Conservation (phyloP, 192 early-diverging fungal species). For the Podila minutissima region DNA sequence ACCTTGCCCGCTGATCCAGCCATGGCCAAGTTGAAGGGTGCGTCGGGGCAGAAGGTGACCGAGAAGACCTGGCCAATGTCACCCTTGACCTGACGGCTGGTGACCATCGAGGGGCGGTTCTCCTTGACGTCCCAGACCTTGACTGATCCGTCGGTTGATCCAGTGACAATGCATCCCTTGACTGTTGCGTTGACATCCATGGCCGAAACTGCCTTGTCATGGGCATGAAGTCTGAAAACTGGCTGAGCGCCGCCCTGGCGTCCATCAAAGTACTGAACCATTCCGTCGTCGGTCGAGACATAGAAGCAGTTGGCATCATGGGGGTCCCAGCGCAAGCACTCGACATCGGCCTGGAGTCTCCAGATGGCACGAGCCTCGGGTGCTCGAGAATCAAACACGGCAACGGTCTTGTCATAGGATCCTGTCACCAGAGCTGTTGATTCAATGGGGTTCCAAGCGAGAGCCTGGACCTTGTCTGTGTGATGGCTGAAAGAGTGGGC, state of each 20-base stretch:
- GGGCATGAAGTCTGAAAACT: conserved; percentile 92
- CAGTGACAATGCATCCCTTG: conserved; percentile 90
- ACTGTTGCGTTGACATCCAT: conserved; percentile 86
- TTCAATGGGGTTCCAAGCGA: conserved; percentile 92
- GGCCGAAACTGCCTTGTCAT: conserved; percentile 88
- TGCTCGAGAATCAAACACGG: conserved; percentile 92
- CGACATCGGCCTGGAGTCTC: conserved; percentile 86
- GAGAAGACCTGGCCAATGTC: conserved; percentile 83
- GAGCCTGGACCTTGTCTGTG: conserved; percentile 88
- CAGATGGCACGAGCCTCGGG: conserved; percentile 77
- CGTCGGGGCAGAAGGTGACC: conserved; percentile 88
- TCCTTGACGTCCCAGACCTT: conserved; percentile 94
- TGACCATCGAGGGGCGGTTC: conserved; percentile 81
- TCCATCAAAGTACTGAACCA: conserved; percentile 92
- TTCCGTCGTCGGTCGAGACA: conserved; percentile 91
- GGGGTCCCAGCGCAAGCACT: conserved; percentile 92
- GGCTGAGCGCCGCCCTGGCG: conserved; percentile 57
- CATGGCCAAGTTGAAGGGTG: conserved; percentile 88
- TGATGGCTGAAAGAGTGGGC: conserved; percentile 88
- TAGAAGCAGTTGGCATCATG: conserved; percentile 81
- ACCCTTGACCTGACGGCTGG: conserved; percentile 67
- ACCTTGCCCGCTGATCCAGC: conserved; percentile 92
- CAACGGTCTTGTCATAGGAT: conserved; percentile 89
- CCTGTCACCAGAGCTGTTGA: conserved; percentile 90
- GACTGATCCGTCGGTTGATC: conserved; percentile 87